phyloP scores from a whole-genome alignment of 305 asterid species.

The Fraxinus nigra region DNA sequence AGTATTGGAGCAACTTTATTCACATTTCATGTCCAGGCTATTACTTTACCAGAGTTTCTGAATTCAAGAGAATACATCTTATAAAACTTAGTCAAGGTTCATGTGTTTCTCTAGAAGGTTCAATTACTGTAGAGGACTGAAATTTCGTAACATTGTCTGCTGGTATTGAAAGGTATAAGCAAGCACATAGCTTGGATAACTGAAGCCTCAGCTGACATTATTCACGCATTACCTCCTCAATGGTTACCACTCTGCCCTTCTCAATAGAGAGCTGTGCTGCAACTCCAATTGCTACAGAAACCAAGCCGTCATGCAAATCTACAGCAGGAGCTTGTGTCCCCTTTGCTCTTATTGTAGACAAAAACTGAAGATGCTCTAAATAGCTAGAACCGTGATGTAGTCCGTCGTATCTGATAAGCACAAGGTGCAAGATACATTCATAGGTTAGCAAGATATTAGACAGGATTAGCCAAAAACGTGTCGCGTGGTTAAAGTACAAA shows the following conservation, averaged over 20 bases:
- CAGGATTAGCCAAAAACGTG: neutral
- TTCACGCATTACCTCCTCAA: conserved; percentile 57
- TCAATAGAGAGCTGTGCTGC: conserved; percentile 89
- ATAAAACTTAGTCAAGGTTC: neutral
- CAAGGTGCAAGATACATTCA: neutral
- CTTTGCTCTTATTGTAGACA: conserved; percentile 57
- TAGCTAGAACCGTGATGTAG: conserved; percentile 97
- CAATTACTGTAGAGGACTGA: neutral
- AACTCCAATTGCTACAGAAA: conserved; percentile 93
- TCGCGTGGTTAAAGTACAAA: neutral
- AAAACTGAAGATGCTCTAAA: conserved; percentile 76
- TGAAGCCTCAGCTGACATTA: neutral
- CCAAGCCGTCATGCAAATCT: conserved; percentile 71
- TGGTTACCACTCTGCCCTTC: conserved; percentile 61
- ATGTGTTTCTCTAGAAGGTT: neutral
- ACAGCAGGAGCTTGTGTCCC: conserved; percentile 69
- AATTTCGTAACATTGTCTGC: neutral
- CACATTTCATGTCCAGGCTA: neutral
- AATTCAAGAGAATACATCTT: neutral
- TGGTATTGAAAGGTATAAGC: neutral
- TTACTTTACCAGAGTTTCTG: neutral
- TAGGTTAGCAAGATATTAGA: conserved; percentile 3
- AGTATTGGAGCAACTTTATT: neutral
- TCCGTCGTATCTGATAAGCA: conserved; percentile 65
- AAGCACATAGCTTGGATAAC: neutral